A percentile compares a stretch with the other conserved stretches of the same genome.
Conservation (phyloP, 306 rosid genomes). For the Abrus precatorius region DNA sequence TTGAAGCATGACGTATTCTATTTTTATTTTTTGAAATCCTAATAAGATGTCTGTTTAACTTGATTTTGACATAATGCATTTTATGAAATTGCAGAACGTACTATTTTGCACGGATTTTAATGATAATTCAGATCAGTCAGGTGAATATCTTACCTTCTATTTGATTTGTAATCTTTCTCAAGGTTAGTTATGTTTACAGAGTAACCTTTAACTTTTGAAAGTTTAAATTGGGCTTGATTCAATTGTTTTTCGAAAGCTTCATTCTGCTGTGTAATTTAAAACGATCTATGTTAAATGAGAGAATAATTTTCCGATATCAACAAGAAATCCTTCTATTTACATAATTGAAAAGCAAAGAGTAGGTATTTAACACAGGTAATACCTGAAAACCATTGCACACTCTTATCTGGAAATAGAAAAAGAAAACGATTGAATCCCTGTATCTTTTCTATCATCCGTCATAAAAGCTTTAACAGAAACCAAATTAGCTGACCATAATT, state of each 20-base stretch:
- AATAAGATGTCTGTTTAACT: constrained; percentile 21
- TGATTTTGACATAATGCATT: constrained; percentile 39
- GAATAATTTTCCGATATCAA: not conserved
- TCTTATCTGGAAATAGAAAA: constrained; percentile 1
- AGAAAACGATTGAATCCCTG: constrained; percentile 8
- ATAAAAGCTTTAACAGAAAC: not conserved
- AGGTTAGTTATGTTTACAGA: constrained; percentile 23
- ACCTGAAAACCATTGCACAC: not conserved
- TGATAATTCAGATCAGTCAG: constrained; percentile 70
- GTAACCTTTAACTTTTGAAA: constrained; percentile 28
- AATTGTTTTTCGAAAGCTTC: constrained; percentile 7
- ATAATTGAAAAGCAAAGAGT: too few species aligned
- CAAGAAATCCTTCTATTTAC: constrained; percentile 8
- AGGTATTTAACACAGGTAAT: constrained; percentile 14
- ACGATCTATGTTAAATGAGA: constrained; percentile 19
- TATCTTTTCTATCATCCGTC: not conserved
- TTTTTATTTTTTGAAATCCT: constrained; percentile 22
- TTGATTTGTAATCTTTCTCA: constrained; percentile 17
- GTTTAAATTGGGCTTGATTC: constrained; percentile 13
- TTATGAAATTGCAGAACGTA: constrained; percentile 65
- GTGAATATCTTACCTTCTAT: constrained; percentile 51
- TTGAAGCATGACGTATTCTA: constrained; percentile 31
- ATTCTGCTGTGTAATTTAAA: constrained; percentile 5
- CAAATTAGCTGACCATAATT: constrained; percentile 1
- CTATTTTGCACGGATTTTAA: constrained; percentile 72